Conservation (phyloP, 2,329 filamentous ascomycete genomes). For the Fusarium pininemorale region DNA sequence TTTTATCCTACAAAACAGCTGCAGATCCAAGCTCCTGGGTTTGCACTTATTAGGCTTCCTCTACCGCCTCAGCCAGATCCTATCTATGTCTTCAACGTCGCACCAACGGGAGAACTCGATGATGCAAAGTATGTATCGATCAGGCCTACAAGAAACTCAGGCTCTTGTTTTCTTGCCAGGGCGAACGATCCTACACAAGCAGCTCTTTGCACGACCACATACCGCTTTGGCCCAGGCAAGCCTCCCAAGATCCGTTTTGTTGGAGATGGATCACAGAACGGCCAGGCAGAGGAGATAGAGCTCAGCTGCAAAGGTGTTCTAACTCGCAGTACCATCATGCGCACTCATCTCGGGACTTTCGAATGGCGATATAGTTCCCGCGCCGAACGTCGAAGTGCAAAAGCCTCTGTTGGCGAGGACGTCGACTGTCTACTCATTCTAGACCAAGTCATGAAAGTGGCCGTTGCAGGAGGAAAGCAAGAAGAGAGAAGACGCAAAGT, state of each 20-base stretch:
- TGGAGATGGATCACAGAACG: background rate
- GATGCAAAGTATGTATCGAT: constrained; percentile 61
- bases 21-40: constrained; percentile 60
- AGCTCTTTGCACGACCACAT: constrained; percentile 61
- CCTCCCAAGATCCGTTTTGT: constrained; percentile 56
- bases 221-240: constrained; percentile 64
- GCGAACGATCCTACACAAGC: constrained; percentile 47
- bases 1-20: constrained; percentile 57
- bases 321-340: constrained; percentile 58
- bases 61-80: constrained; percentile 49
- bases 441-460: constrained; percentile 54
- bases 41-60: constrained; percentile 54
- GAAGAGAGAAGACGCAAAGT: constrained; percentile 47
- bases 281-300: constrained; percentile 38
- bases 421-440: constrained; percentile 59
- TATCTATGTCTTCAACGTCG: constrained; percentile 55
- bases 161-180: constrained; percentile 58
- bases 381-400: constrained; percentile 54
- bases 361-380: constrained; percentile 65
- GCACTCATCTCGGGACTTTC: constrained; percentile 59
- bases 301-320: constrained; percentile 50
- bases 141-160: constrained; percentile 57
- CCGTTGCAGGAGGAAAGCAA: constrained; percentile 40
- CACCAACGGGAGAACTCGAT: constrained; percentile 51
- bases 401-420: constrained; percentile 36